phyloP scores from a whole-genome alignment of 331 rosid genomes.

The Telfairia occidentalis region DNA sequence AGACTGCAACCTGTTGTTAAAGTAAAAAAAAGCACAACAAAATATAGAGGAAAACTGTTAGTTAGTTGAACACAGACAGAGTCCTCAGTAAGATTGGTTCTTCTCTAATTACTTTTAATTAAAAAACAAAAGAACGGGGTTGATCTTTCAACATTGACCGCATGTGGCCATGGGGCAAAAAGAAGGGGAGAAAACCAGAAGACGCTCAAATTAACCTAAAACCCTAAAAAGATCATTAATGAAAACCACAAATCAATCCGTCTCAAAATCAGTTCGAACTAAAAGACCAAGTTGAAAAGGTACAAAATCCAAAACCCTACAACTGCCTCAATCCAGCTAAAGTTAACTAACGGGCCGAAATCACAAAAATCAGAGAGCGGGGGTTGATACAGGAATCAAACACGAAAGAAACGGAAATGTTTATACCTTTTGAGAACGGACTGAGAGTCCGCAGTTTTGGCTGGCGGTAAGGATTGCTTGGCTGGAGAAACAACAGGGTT shows the following conservation, averaged over 20 bases:
- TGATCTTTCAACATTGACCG: neutral
- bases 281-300: neutral
- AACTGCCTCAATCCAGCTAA: neutral
- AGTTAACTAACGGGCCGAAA: neutral
- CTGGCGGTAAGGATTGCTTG: slow-evolving; percentile 39
- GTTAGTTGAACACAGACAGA: neutral
- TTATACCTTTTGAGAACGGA: slow-evolving; percentile 74
- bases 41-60: neutral
- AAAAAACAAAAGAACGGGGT: neutral
- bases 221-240: neutral
- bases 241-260: neutral
- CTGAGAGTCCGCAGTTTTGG: slow-evolving; percentile 61
- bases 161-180: neutral
- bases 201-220: neutral
- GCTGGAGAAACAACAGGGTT: slow-evolving; percentile 23
- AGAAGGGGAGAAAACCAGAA: neutral
- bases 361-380: neutral
- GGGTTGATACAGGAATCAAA: too few relatives aligned
- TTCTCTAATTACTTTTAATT: neutral
- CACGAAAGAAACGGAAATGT: neutral
- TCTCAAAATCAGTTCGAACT: neutral
- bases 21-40: slow-evolving; percentile 9
- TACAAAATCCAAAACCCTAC: neutral
- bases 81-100: neutral
- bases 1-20: slow-evolving; percentile 70